These are phyloP conservation scores for Saccharum spontaneum DNA, from an alignment of 176 grass and related monocot genomes.

Conservation along the genomic window DNA sequence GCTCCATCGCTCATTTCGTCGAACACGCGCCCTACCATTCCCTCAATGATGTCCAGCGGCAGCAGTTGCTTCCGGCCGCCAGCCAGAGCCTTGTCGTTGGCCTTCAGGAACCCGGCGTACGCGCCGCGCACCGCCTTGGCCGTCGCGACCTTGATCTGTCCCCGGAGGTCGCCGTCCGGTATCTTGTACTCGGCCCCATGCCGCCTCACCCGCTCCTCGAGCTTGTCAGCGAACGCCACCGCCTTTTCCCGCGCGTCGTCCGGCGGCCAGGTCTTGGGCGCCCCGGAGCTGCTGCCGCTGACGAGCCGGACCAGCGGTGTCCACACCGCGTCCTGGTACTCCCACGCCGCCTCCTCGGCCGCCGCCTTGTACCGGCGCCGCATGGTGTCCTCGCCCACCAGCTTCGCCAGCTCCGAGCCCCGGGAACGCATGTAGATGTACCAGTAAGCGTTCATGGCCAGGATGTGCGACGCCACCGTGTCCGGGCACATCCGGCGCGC, in stretches of 20 bases:
- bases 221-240: constrained; percentile 34
- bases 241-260: constrained; percentile 30
- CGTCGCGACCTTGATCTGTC: constrained; percentile 52
- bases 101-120: constrained; percentile 57
- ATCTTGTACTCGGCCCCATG: constrained; percentile 47
- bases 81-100: constrained; percentile 31
- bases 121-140: constrained; percentile 49
- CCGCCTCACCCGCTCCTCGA: constrained; percentile 41
- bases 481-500: constrained; percentile 34
- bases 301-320: constrained; percentile 35
- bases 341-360: constrained; percentile 70
- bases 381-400: constrained; percentile 61
- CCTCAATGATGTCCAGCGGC: constrained; percentile 42
- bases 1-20: constrained; percentile 33
- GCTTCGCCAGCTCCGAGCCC: constrained; percentile 53
- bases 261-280: constrained; percentile 13
- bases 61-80: constrained; percentile 20
- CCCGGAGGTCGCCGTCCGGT: constrained; percentile 49
- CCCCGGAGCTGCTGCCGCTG: constrained; percentile 15
- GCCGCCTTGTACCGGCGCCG: constrained; percentile 45
- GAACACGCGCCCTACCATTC: constrained; percentile 46
- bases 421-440: constrained; percentile 68
- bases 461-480: constrained; percentile 41
- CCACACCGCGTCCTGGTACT: constrained; percentile 65
- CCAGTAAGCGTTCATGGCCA: constrained; percentile 79